phyloP scores from a whole-genome alignment of 768 basidiomycete genomes.

The Auriscalpium vulgare region DNA sequence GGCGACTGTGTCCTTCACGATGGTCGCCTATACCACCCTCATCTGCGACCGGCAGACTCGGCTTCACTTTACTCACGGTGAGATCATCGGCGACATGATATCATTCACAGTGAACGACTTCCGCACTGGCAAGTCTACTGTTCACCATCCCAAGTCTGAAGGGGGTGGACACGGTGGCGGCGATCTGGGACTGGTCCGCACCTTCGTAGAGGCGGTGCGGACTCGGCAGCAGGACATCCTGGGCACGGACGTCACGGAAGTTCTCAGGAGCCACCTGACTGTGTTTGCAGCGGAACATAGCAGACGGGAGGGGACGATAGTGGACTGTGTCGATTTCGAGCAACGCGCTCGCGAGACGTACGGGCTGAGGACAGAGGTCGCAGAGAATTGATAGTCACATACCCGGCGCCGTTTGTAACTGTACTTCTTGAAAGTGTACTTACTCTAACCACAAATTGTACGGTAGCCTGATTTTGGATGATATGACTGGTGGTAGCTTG shows the following conservation, averaged over 20 bases:
- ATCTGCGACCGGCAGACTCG: slow-evolving; percentile 80
- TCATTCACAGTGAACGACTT: slow-evolving; percentile 75
- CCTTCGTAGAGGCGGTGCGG: slow-evolving; percentile 72
- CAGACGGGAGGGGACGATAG: slow-evolving; percentile 56
- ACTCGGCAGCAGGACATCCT: slow-evolving; percentile 54
- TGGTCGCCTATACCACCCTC: slow-evolving; percentile 76
- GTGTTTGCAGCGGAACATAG: slow-evolving; percentile 86
- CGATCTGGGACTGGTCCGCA: slow-evolving; percentile 63
- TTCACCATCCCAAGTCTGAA: slow-evolving; percentile 41
- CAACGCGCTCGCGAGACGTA: slow-evolving; percentile 32
- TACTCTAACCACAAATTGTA: no score
- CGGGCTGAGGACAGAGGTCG: not conserved
- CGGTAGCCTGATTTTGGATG: no score
- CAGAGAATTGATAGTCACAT: no score
- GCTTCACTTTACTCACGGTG: slow-evolving; percentile 80
- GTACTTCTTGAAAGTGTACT: no score
- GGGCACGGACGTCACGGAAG: slow-evolving; percentile 59
- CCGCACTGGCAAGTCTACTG: slow-evolving; percentile 39
- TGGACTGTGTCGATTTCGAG: slow-evolving; percentile 66
- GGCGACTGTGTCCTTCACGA: slow-evolving; percentile 78
- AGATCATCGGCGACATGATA: slow-evolving; percentile 82
- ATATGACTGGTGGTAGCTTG: no score
- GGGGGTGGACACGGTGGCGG: slow-evolving; percentile 82
- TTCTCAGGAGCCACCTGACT: slow-evolving; percentile 70
- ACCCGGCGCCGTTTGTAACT: no score